These are phyloP conservation scores for Ogataea pini DNA, from an alignment of 805 yeast species.

Conservation along the genomic window DNA sequence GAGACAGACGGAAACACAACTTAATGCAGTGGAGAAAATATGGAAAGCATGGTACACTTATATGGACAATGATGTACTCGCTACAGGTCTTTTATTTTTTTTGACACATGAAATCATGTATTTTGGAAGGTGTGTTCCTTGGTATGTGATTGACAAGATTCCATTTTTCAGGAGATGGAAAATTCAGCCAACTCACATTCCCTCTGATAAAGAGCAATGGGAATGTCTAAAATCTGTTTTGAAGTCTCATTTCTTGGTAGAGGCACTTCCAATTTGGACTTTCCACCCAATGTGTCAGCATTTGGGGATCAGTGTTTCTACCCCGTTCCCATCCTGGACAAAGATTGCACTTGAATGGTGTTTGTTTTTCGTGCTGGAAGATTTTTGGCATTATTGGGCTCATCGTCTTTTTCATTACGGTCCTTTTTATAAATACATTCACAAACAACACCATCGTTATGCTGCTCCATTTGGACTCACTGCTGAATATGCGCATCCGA, in stretches of 20 bases:
- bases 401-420: constrained; percentile 59
- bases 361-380: constrained; percentile 54
- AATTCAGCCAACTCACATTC: constrained; percentile 54
- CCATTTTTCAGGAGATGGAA: constrained; percentile 54
- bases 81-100: constrained; percentile 58
- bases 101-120: constrained; percentile 56
- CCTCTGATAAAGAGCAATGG: constrained; percentile 59
- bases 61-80: constrained; percentile 54
- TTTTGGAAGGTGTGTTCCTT: constrained; percentile 60
- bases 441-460: constrained; percentile 60
- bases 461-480: constrained; percentile 65
- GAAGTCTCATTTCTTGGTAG: constrained; percentile 56
- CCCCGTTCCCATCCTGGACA: constrained; percentile 52
- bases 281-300: constrained; percentile 57
- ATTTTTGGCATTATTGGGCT: constrained; percentile 62
- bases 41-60: constrained; percentile 61
- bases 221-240: constrained; percentile 60
- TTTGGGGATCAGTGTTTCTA: constrained; percentile 49
- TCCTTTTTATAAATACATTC: constrained; percentile 55
- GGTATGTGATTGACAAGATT: constrained; percentile 55
- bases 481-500: constrained; percentile 63
- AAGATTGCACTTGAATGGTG: constrained; percentile 47
- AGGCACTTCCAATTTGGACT: constrained; percentile 62
- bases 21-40: constrained; percentile 44
- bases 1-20: constrained; percentile 41